Base-by-base conservation (phyloP, 257 asterid genomes). In the Solanum commersonii region DNA sequence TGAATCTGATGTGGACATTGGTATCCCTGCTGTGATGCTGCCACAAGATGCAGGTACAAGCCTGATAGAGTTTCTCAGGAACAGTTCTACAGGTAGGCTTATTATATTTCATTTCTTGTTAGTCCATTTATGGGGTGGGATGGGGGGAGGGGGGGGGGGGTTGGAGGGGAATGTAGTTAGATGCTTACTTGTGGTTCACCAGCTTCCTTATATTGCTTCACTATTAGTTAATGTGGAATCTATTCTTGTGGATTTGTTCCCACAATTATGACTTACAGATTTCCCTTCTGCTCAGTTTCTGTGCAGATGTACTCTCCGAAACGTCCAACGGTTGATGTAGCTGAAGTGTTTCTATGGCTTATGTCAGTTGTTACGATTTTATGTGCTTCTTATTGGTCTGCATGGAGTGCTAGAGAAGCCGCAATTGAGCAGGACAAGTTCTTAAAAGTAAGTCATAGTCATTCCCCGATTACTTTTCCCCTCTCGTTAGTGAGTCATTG, bases 361-460 rank as follows among this genome's bases (percentile, higher is more conserved):
- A 87, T 87, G 89, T 86, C 89, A 34, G 89, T 87, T 87, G 33
- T 11, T 23, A 87, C 89, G 46, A 87, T 87, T 20, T 59, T 87
- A 65, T 87, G 86, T 87, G 89, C 89, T 74, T 95, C 99, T 77
- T 96, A 95, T 89, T 96, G 99, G 99, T 96, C 99, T 40, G 98
- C 99, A n/a, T 95, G 98, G 98, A 94, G 93, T 86, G 98, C 99
- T 52, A 93, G 94, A 90, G 98, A 96, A 92, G 95, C 96, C 67
- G 94, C 96, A 86, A 81, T 91, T 83, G 98, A 96, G 92, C 95
- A 94, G 87, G 98, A 95, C 89, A 95, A 95, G 91, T 93, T 94
- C 87, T 87, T 96, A 60, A 95, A 96, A 96, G 99, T 95, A 78
- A 86, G 52, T 46, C 49, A 18, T 83, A 40, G 82, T 10, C 87